Percentiles rank a stretch among this genome's conserved stretches.
phyloP scores from a whole-genome alignment of 768 basidiomycete genomes.

The Collybiopsis confluens region DNA sequence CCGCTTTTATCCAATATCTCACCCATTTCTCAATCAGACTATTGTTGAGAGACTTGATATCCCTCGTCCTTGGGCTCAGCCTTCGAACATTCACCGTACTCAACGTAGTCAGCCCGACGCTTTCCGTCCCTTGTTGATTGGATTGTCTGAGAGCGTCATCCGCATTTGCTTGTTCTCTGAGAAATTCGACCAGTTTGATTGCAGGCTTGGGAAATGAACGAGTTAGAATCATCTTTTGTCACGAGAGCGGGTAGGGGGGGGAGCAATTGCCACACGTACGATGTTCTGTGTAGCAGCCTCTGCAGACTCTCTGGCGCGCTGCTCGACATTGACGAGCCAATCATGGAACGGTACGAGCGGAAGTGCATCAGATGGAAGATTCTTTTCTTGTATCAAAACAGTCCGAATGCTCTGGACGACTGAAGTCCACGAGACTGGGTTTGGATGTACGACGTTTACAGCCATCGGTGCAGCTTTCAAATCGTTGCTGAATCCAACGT shows the following conservation, averaged over 20 bases:
- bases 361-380: slow-evolving; percentile 11
- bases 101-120: not conserved
- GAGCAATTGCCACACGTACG: no score
- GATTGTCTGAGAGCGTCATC: slow-evolving; percentile 14
- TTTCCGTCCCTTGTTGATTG: not conserved
- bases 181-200: slow-evolving; percentile 26
- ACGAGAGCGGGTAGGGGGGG: no score
- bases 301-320: slow-evolving; percentile 14
- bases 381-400: slow-evolving; percentile 13
- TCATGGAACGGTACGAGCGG: slow-evolving; percentile 20
- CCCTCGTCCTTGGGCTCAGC: not conserved
- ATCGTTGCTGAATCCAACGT: slow-evolving; percentile 28
- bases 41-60: not conserved
- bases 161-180: slow-evolving; percentile 15
- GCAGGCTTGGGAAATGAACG: slow-evolving; percentile 24
- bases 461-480: slow-evolving; percentile 15
- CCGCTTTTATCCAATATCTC: not conserved
- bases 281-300: slow-evolving; percentile 25
- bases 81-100: not conserved
- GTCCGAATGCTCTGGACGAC: slow-evolving; percentile 21
- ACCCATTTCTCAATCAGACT: not conserved
- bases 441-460: slow-evolving; percentile 35
- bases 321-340: slow-evolving; percentile 26
- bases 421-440: slow-evolving; percentile 24
- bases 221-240: no score